A percentile compares a stretch with the other conserved stretches of the same genome.
These are phyloP conservation scores for Dissophora ornata DNA, from an alignment of 192 early-diverging fungal species.

Conservation along the genomic window DNA sequence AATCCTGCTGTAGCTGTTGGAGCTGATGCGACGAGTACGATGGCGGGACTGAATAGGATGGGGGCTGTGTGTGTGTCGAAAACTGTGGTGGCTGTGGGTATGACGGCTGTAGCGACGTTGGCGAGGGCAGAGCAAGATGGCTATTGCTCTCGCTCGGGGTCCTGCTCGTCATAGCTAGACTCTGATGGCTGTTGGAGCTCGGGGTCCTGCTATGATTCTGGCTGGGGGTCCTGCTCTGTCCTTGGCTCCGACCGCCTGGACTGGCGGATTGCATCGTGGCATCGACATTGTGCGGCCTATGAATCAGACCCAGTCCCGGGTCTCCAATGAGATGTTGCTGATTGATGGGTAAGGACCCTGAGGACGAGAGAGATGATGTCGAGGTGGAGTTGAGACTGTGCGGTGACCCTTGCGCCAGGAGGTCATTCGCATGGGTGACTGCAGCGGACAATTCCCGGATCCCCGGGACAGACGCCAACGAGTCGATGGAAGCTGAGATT, in stretches of 20 bases:
- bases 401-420: conserved; percentile 22
- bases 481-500: conserved; percentile 35
- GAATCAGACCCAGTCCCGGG: conserved; percentile 10
- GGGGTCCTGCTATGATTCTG: conserved; percentile 24
- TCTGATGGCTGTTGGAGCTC: conserved; percentile 33
- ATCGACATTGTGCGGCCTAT: conserved; percentile 11
- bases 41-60: too few species aligned
- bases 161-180: conserved; percentile 20
- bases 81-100: neutral
- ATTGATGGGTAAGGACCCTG: conserved; percentile 42
- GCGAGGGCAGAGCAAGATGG: conserved; percentile 22
- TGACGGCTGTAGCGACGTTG: conserved; percentile 13
- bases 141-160: conserved; percentile 31
- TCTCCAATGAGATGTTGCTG: conserved; percentile 27
- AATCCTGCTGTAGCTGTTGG: neutral
- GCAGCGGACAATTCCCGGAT: conserved; percentile 10
- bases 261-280: conserved; percentile 1
- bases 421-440: conserved; percentile 4
- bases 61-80: neutral
- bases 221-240: neutral
- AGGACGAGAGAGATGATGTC: conserved; percentile 33
- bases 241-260: neutral
- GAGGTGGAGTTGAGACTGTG: conserved; percentile 45
- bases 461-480: conserved; percentile 16
- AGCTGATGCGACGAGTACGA: conserved; percentile 4